Conservation (phyloP, 164 flowering plant species). For the Stephania cephalantha region DNA sequence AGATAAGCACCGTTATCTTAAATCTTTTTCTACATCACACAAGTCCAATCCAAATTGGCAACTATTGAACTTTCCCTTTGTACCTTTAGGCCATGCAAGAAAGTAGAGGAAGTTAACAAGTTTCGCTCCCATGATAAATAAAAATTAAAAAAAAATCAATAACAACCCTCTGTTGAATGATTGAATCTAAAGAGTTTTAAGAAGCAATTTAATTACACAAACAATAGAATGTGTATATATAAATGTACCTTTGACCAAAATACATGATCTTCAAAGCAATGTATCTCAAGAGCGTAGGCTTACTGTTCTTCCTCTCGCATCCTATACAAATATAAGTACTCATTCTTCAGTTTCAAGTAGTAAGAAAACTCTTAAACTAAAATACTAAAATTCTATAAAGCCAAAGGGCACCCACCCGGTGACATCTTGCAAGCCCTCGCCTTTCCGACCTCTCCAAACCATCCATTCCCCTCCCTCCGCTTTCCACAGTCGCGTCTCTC, state of each 20-base stretch:
- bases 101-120: too few relatives aligned
- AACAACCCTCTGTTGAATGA: too few relatives aligned
- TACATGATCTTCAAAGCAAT: constrained; percentile 85
- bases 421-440: constrained; percentile 12
- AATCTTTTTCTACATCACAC: too few relatives aligned
- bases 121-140: too few relatives aligned
- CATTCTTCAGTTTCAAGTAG: constrained; percentile 23
- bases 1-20: too few relatives aligned
- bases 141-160: too few relatives aligned
- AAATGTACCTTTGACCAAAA: constrained; percentile 72
- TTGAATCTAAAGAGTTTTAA: too few relatives aligned
- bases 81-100: too few relatives aligned
- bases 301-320: constrained; percentile 11
- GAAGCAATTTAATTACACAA: neutral
- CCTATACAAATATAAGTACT: neutral
- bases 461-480: constrained; percentile 6
- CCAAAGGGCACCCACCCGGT: constrained; percentile 10
- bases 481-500: neutral
- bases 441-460: constrained; percentile 1
- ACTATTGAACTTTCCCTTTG: too few relatives aligned
- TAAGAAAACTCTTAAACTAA: neutral
- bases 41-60: too few relatives aligned
- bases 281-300: constrained; percentile 44
- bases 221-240: neutral
- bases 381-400: neutral